Evolutionary conservation across 140 eudicot genomes (phyloP).

Genomic region (Flaveria floridana): DNA sequence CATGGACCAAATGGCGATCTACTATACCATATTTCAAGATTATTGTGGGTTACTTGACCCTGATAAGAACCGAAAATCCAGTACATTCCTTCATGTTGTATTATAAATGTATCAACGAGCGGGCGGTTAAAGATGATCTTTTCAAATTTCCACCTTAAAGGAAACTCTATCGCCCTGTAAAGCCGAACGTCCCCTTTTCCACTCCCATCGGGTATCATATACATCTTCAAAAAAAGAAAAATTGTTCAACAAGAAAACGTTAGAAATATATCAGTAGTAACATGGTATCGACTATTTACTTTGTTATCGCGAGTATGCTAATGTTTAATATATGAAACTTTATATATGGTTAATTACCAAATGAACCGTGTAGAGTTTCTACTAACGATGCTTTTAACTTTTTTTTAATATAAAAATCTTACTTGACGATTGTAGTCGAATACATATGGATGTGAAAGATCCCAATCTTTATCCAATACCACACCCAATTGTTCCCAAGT

Average conservation of each 20-base stretch:
- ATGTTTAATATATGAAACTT: background rate
- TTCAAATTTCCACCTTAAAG: slow-evolving; percentile 73
- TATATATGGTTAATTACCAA: background rate
- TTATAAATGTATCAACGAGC: slow-evolving; percentile 60
- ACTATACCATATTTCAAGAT: slow-evolving; percentile 82
- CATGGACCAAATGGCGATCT: slow-evolving; percentile 82
- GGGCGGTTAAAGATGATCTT: slow-evolving; percentile 65
- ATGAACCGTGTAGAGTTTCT: background rate
- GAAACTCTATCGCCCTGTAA: slow-evolving; percentile 72
- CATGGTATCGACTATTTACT: background rate
- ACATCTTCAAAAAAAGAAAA: slow-evolving; percentile 44
- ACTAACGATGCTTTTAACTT: background rate
- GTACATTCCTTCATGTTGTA: slow-evolving; percentile 50
- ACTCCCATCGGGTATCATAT: slow-evolving; percentile 85
- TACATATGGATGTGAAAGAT: slow-evolving; percentile 85
- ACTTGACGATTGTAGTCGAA: slow-evolving; percentile 68
- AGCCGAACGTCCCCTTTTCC: slow-evolving; percentile 68
- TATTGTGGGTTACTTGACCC: slow-evolving; percentile 41
- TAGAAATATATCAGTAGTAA: background rate
- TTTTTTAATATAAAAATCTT: slow-evolving; percentile 17
- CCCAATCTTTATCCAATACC: slow-evolving; percentile 86
- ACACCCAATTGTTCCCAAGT: slow-evolving; percentile 81
- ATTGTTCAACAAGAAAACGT: background rate
- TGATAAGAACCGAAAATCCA: slow-evolving; percentile 83
- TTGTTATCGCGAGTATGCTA: background rate